Evolutionary conservation across 176 grass and related monocot genomes (phyloP).

Genomic region (Melocanna baccifera): DNA sequence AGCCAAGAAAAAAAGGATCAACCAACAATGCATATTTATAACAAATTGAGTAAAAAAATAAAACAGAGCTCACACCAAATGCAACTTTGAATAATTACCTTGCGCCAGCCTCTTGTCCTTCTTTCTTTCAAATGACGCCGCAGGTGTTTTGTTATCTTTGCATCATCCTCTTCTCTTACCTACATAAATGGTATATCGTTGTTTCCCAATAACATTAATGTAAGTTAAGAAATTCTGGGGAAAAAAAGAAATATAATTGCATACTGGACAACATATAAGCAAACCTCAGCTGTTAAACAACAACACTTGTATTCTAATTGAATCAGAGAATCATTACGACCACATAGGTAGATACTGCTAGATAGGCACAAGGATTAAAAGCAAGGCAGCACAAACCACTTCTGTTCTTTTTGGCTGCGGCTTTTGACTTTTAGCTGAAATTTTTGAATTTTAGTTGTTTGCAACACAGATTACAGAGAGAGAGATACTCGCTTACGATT

Average conservation of each 20-base stretch:
- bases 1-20: conserved; percentile 16
- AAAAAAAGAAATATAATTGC: background rate
- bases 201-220: background rate
- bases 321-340: background rate
- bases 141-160: conserved; percentile 59
- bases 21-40: background rate
- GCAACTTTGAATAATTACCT: conserved; percentile 46
- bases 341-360: background rate
- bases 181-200: conserved; percentile 32
- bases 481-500: no score
- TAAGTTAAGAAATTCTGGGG: background rate
- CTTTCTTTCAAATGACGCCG: conserved; percentile 59
- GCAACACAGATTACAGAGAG: no score
- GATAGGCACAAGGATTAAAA: conserved; percentile 5
- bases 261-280: background rate
- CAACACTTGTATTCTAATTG: background rate
- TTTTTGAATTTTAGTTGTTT: no score
- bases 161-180: conserved; percentile 93
- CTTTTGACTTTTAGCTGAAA: no score
- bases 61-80: background rate
- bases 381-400: background rate
- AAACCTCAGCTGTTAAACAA: conserved; percentile 4
- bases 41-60: background rate
- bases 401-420: no score
- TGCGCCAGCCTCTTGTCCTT: conserved; percentile 35